Evolutionary conservation across 495 filamentous ascomycete species (phyloP).

Genomic region (Haplographium delicatum): DNA sequence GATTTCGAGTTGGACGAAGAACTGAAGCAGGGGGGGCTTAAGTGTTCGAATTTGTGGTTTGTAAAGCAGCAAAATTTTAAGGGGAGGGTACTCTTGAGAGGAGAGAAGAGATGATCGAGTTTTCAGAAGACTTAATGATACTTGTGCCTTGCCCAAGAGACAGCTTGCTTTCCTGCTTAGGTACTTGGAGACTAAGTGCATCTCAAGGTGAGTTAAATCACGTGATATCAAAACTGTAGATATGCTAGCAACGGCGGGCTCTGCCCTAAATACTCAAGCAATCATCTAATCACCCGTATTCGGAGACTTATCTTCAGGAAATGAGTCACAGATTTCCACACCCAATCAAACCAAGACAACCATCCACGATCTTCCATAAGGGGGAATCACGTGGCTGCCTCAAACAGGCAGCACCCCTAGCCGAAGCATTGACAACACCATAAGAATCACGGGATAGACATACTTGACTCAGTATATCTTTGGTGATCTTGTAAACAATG

Average conservation of each 20-base stretch:
- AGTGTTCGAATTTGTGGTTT: constrained; percentile 20
- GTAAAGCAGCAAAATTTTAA: constrained; percentile 21
- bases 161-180: no score
- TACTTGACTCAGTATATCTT: background rate
- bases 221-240: no score
- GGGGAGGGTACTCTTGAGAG: constrained; percentile 8
- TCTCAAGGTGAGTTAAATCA: no score
- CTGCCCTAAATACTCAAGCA: no score
- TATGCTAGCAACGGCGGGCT: no score
- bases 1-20: constrained; percentile 30
- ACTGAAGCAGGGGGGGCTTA: constrained; percentile 27
- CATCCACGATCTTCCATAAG: background rate
- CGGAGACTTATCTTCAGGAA: no score
- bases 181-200: no score
- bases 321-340: background rate
- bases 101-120: no score
- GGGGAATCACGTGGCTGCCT: background rate
- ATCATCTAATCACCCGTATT: no score
- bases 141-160: no score
- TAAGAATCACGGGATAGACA: background rate
- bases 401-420: background rate
- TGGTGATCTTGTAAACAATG: background rate
- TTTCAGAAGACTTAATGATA: no score
- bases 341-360: background rate
- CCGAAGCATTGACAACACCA: background rate